Evolutionary conservation across 768 basidiomycete genomes (phyloP), one percentile per base, ranked within the genome.

Genomic region (Boletus tylopilopsis): DNA sequence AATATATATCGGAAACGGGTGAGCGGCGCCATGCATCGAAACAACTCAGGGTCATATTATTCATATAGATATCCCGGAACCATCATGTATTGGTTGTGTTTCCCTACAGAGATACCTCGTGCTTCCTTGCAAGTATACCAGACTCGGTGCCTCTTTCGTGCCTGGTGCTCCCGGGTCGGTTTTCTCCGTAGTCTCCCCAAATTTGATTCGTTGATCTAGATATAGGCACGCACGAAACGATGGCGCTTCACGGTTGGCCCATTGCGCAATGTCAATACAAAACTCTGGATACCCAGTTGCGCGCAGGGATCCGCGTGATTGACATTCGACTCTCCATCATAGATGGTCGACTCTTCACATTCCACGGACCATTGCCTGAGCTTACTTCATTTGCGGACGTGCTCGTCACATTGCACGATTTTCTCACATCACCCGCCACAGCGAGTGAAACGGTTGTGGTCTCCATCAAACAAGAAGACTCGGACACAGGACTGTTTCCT

Each of bases 391-490:
- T 94, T 66, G 68, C 76, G 45, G 71, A 74, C 27, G 85, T 94
- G 42, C 75, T 95, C 10, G 49, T 65, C 5, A 75, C 76, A 16
- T 62, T 94, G 9, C 73, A 83, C 56, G 54, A 67, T 4, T 95
- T 89, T 68, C 78, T 94, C 33, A 76, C 76, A 8, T 73, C 77
- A 0, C 74, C 81, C 0, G 56, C 58, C 4, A 79, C 87, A 1
- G 73, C 70, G 9, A 75, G 72, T 24, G 94, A 95, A 66, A 87
- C 87, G 0, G 65, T 96, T 30, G 78, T 96, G 24, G 82, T 94
- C 73, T 93, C 85, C 15, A 78, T 97, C 63, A 94, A 95, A 67
- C 88, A 94, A 62, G 94, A 97, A 64, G 86, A 90, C 56, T 74
- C 76, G 0, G 71, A 79, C 4, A 63, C 72, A 0, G 56, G 66